phyloP scores from a whole-genome alignment of 306 rosid species.

The Malus domestica region ASM211411v1 NC_041805.1:3252001-3252500 shows the following conservation, averaged over 20 bases:
- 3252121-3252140: constrained; percentile 2
- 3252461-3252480: neutral
- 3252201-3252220: constrained; percentile 33
- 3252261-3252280: neutral
- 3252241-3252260: constrained; percentile 55
- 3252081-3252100: neutral
- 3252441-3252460: neutral
- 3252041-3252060: constrained; percentile 34
- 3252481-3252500: neutral
- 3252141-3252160: constrained; percentile 55
- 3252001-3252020: constrained; percentile 31
- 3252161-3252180: constrained; percentile 38
- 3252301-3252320: neutral
- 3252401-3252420: neutral
- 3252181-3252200: constrained; percentile 50
- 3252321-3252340: neutral
- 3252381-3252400: neutral
- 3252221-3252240: constrained; percentile 42
- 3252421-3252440: constrained; percentile 5
- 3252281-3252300: neutral
- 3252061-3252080: constrained; percentile 42
- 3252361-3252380: neutral
- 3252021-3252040: constrained; percentile 44
- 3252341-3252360: neutral
- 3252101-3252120: neutral